Percentiles rank a stretch among this genome's conserved stretches.
phyloP scores from a whole-genome alignment of 2,329 filamentous ascomycete species.

The Fusarium sp. region DNA sequence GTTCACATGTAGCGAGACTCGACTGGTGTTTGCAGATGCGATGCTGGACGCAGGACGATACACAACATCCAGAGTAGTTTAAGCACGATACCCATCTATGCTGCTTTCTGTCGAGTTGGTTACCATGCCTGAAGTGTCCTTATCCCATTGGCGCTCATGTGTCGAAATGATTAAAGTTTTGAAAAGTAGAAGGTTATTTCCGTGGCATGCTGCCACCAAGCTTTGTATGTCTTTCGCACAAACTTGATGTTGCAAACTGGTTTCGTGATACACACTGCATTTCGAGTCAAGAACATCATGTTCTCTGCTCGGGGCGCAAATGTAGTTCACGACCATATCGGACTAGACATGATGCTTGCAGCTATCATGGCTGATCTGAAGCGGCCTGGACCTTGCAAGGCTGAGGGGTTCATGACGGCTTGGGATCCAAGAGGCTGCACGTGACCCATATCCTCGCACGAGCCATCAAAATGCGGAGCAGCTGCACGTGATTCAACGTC shows the following conservation, averaged over 20 bases:
- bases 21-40: neutral
- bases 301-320: neutral
- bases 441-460: conserved; percentile 43
- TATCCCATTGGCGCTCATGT: too few relatives aligned
- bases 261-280: too few relatives aligned
- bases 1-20: neutral
- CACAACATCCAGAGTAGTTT: neutral
- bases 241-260: too few relatives aligned
- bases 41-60: neutral
- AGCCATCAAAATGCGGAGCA: conserved; percentile 47
- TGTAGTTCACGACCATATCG: neutral
- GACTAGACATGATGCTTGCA: neutral
- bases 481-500: conserved; percentile 45
- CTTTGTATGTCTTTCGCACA: too few relatives aligned
- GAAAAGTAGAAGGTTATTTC: too few relatives aligned
- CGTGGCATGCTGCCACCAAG: too few relatives aligned
- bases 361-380: neutral
- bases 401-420: conserved; percentile 13
- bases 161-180: neutral
- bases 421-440: conserved; percentile 35
- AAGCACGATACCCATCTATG: neutral
- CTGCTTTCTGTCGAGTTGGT: neutral
- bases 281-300: neutral
- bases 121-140: too few relatives aligned
- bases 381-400: conserved; percentile 16